Percentiles rank a stretch among this genome's conserved stretches.
Conservation (phyloP, 208 protist species). For the Kentomonas sorsogonicus region DNA sequence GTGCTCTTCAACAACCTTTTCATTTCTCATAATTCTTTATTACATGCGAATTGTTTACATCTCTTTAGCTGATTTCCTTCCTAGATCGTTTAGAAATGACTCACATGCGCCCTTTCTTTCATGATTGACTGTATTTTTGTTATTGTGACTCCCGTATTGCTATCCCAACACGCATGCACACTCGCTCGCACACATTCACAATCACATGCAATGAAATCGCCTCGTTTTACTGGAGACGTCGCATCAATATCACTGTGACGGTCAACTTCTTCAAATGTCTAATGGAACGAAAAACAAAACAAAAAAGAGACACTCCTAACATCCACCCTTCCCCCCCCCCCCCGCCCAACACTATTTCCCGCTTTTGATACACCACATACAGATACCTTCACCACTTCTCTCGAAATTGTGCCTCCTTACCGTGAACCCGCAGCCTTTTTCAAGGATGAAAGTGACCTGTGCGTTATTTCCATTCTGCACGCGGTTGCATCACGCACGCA, state of each 20-base stretch:
- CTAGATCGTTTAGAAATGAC: slow-evolving; percentile 19
- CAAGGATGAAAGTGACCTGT: no score
- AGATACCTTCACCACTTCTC: no score
- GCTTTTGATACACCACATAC: no score
- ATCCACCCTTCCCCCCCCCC: no score
- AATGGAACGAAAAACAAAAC: not conserved
- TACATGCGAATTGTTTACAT: slow-evolving; percentile 48
- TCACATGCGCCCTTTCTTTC: not conserved
- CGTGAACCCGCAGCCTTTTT: no score
- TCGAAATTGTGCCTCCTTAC: no score
- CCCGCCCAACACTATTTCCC: no score
- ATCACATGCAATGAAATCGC: not conserved
- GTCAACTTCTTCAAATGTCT: not conserved
- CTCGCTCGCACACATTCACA: not conserved
- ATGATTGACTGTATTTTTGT: slow-evolving; percentile 1
- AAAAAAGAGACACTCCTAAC: not conserved
- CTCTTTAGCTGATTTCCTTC: slow-evolving; percentile 61
- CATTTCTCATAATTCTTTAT: slow-evolving; percentile 23
- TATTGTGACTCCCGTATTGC: not conserved
- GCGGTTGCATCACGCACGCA: no score
- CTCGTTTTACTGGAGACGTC: slow-evolving; percentile 27
- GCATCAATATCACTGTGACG: slow-evolving; percentile 16
- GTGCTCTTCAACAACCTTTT: slow-evolving; percentile 9
- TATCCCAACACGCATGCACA: not conserved
- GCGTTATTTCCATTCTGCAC: no score